Evolutionary conservation across 768 basidiomycete species (phyloP).

Genomic region (Termitomyces sp.): DNA sequence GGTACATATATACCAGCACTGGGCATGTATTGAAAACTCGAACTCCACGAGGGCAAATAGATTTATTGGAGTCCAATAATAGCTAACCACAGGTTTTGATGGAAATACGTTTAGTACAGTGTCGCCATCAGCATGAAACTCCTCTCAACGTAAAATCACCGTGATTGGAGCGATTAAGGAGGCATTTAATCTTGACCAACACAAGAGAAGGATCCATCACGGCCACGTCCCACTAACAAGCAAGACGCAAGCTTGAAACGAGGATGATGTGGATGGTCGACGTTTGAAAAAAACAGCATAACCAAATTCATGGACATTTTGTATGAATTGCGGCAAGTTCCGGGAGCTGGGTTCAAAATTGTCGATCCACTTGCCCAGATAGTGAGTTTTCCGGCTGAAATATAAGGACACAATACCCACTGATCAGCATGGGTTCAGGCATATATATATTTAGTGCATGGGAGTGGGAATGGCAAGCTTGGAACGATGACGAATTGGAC

Average conservation of each 20-base stretch:
- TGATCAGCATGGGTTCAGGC: no score
- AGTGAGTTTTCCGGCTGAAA: no score
- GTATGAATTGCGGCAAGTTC: constrained; percentile 13
- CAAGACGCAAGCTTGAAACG: constrained; percentile 55
- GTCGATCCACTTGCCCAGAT: no score
- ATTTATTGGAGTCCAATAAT: no score
- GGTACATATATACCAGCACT: no score
- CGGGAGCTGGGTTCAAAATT: constrained; percentile 11
- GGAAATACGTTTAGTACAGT: not conserved
- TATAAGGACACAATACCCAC: no score
- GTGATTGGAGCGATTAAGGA: constrained; percentile 84
- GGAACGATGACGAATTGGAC: no score
- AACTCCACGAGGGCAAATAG: not conserved
- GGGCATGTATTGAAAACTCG: no score
- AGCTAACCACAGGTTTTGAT: not conserved
- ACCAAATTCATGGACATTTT: not conserved
- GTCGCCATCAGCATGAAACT: constrained; percentile 86
- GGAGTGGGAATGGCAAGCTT: no score
- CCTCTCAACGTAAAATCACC: constrained; percentile 58
- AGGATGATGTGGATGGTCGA: constrained; percentile 39
- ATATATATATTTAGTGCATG: no score
- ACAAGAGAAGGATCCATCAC: constrained; percentile 27
- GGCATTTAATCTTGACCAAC: constrained; percentile 56
- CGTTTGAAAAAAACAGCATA: constrained; percentile 8
- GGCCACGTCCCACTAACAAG: constrained; percentile 43